Evolutionary conservation across 805 yeast species (phyloP), one percentile per base, ranked within the genome.

Genomic region (Phaffomyces thermotolerans): DNA sequence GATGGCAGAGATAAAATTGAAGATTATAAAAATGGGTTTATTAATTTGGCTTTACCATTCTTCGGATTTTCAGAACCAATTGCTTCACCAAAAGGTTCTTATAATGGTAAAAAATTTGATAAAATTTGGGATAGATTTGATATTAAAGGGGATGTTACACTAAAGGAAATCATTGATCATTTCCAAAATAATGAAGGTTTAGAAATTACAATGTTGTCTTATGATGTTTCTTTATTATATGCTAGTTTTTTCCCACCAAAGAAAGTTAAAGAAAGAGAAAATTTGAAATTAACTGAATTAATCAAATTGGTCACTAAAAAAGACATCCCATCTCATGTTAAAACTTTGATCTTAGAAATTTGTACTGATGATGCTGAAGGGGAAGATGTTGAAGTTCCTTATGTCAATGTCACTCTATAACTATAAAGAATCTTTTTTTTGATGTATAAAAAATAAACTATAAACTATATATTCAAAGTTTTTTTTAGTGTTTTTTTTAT

Each of bases 31-130:
- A 91, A 93, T 63, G 97, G 99, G 4, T 90, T 89, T 57, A 76
- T 88, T 49, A 88, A 88, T 62, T 71, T 93, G 66, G 96, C 96
- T 2, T 75, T 93, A 49, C 98, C 99, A 49, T 93, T 93, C 71
- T 79, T 93, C 60, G 98, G 96, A 8, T 93, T 93, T 63, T 87
- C 96, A 10, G 99, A 93, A 68, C 99, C 99, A 42, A 80, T 93
- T 57, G 82, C 81, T 39, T 87, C 96, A 33, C 77, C 84, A 38
- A 81, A 85, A 66, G 84, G 85, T 45, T 78, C 82, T 60, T 90
- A 89, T 66, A 89, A 89, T 56, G 75, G 65, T 47, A 85, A 83
- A 60, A 73, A 72, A 51, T 83, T 86, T 57, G 99, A 93, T 65
- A 79, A 75, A 64, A 88, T 91, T 56, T 93, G 99, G 99, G 96